Percentiles rank a stretch among this genome's conserved stretches.
These are phyloP conservation scores for Eutrema salsugineum DNA, from an alignment of 441 rosid genomes.

Conservation along the genomic window DNA sequence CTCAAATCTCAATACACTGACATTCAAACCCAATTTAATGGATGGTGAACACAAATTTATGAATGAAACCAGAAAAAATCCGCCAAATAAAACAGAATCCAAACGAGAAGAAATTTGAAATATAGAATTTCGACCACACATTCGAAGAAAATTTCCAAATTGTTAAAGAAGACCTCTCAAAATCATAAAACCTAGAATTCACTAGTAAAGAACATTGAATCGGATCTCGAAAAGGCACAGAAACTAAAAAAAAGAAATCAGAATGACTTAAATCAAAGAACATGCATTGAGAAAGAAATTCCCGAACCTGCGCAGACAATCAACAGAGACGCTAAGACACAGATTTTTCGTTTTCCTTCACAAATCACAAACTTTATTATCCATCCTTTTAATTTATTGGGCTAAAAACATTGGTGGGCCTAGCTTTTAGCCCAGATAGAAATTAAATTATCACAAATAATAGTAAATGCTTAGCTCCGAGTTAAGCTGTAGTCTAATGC, in stretches of 20 bases:
- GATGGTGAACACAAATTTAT: not conserved
- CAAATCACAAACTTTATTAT: not conserved
- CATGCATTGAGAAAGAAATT: slow-evolving; percentile 19
- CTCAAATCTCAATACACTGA: slow-evolving; percentile 1
- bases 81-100: not conserved
- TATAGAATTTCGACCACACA: not conserved
- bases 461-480: too few relatives aligned
- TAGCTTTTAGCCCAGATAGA: not conserved
- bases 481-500: too few relatives aligned
- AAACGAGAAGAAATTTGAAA: not conserved
- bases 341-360: not conserved
- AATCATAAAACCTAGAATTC: not conserved
- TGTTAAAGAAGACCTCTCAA: not conserved
- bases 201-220: not conserved
- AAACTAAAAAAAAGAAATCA: not conserved
- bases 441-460: not conserved
- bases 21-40: not conserved
- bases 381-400: not conserved
- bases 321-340: slow-evolving; percentile 6
- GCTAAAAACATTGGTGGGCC: not conserved
- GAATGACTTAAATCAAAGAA: not conserved
- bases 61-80: not conserved
- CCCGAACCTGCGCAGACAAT: slow-evolving; percentile 21
- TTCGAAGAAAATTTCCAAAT: not conserved
- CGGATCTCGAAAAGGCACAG: not conserved